Percentiles rank a stretch among this genome's conserved stretches.
These are phyloP conservation scores for Fusarium robinianum DNA, from an alignment of 2,329 filamentous ascomycete species.

Conservation along the genomic window DNA sequence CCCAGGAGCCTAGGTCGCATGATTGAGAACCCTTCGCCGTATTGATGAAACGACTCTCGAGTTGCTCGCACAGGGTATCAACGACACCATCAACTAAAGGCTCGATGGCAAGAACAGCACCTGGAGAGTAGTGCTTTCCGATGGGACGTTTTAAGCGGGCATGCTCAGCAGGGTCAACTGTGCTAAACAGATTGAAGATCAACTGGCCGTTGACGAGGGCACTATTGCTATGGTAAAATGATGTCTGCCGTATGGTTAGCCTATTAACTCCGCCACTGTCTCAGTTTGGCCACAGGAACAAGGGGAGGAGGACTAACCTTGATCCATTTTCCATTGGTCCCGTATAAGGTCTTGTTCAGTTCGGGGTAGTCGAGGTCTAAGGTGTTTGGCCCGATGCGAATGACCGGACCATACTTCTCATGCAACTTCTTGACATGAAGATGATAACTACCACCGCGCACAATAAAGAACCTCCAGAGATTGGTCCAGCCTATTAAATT, in stretches of 20 bases:
- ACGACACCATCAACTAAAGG: conserved; percentile 35
- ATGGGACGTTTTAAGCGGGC: conserved; percentile 26
- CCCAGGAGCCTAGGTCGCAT: neutral
- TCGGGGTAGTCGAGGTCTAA: conserved; percentile 43
- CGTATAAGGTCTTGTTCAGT: conserved; percentile 43
- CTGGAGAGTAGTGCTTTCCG: conserved; percentile 31
- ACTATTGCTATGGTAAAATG: conserved; percentile 24
- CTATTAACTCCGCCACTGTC: too few relatives aligned
- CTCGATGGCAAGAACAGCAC: conserved; percentile 23
- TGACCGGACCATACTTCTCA: conserved; percentile 43
- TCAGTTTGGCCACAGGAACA: neutral
- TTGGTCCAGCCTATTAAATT: conserved; percentile 40
- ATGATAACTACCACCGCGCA: conserved; percentile 33
- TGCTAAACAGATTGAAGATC: conserved; percentile 23
- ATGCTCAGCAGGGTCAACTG: conserved; percentile 18
- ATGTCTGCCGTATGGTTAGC: conserved; percentile 17
- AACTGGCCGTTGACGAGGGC: conserved; percentile 25
- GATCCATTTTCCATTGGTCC: conserved; percentile 37
- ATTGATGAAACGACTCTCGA: neutral
- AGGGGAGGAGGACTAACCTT: conserved; percentile 33
- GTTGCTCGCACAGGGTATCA: neutral
- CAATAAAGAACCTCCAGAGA: conserved; percentile 40
- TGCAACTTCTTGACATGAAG: conserved; percentile 39
- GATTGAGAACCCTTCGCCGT: neutral
- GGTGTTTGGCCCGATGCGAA: conserved; percentile 46